Evolutionary conservation across 2,329 filamentous ascomycete species (phyloP).

Genomic region (Aspergillus ibericus): DNA sequence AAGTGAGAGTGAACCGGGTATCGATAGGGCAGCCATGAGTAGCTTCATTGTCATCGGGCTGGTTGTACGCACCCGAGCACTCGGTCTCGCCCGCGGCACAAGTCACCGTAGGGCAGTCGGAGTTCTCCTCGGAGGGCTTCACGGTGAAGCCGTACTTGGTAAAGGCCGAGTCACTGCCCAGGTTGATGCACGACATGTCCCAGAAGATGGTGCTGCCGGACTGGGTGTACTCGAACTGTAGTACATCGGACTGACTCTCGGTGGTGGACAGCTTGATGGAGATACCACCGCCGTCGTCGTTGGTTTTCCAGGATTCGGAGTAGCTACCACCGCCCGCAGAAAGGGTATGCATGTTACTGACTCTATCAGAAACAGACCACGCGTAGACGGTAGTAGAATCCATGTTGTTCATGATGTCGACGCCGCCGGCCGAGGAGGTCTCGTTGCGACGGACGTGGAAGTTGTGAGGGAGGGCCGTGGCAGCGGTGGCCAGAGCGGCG

Average conservation of each 20-base stretch:
- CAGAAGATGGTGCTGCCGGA: slow-evolving; percentile 34
- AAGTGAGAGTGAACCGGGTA: slow-evolving; percentile 34
- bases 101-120: slow-evolving; percentile 34
- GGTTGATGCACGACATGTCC: slow-evolving; percentile 40
- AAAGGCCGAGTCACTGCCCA: slow-evolving; percentile 31
- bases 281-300: slow-evolving; percentile 42
- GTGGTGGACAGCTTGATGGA: slow-evolving; percentile 44
- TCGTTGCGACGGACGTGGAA: slow-evolving; percentile 26
- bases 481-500: slow-evolving; percentile 15
- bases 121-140: slow-evolving; percentile 24
- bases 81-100: slow-evolving; percentile 37
- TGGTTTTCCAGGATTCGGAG: slow-evolving; percentile 35
- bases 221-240: slow-evolving; percentile 45
- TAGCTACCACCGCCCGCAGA: slow-evolving; percentile 35
- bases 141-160: slow-evolving; percentile 38
- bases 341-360: slow-evolving; percentile 38
- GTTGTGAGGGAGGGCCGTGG: slow-evolving; percentile 23
- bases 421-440: slow-evolving; percentile 25
- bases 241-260: slow-evolving; percentile 34
- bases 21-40: slow-evolving; percentile 42
- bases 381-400: slow-evolving; percentile 36
- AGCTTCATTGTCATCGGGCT: slow-evolving; percentile 42
- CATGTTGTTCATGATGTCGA: slow-evolving; percentile 43
- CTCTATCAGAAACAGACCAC: slow-evolving; percentile 41
- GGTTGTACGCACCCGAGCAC: slow-evolving; percentile 42